Base-by-base conservation (phyloP, 208 protist genomes). In the Herpetomonas muscarum region DNA sequence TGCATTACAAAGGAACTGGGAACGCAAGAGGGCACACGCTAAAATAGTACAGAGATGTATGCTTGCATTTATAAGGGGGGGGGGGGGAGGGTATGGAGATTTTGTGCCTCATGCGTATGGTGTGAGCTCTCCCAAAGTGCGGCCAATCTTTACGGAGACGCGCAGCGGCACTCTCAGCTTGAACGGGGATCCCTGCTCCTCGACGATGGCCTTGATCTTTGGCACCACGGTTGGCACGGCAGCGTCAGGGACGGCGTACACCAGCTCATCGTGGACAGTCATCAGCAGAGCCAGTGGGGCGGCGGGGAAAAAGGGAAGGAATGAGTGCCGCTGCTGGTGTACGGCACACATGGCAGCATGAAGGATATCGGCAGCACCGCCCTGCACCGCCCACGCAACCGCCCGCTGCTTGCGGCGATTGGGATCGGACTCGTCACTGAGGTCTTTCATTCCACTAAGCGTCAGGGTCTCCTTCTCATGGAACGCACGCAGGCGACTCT, bases 181-280 rank as follows among this genome's bases (percentile, higher is more conserved):
- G 26, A 87, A 36, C 29, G 28, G 57, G 2, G 26, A 26, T 22
- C 70, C 61, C 36, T 83, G 70, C 13, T 58, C 60, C 61, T 88
- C 81, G 29, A 92, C 57, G 21, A 87, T 69, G 17, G 53, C 36
- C 31, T 80, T 68, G 17, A 96, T 55, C 46, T 56, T 39, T 21
- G 69, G 70, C 39, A 74, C 77, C 30, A 90, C 64, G 5, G 58
- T 31, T 19, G 32, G 21, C 41, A 81, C 61, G 2, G 73, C 70
- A 0, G 39, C 61, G 12, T 49, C 56, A 2, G 80, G 77, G 21
- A 91, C 76, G 42, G 70, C 72, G 54, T 84, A 96, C 31, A 96
- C 46, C 19, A 96, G 73, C 61, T 96, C 90, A 63, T 96, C 90
- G 64, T 96, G 90, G 26, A 91, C 74, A 34, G 54, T 67, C 66